Evolutionary conservation across 202 grass and related monocot genomes (phyloP), one percentile per base, ranked within the genome.

Genomic region (Hordeum pubiflorum): DNA sequence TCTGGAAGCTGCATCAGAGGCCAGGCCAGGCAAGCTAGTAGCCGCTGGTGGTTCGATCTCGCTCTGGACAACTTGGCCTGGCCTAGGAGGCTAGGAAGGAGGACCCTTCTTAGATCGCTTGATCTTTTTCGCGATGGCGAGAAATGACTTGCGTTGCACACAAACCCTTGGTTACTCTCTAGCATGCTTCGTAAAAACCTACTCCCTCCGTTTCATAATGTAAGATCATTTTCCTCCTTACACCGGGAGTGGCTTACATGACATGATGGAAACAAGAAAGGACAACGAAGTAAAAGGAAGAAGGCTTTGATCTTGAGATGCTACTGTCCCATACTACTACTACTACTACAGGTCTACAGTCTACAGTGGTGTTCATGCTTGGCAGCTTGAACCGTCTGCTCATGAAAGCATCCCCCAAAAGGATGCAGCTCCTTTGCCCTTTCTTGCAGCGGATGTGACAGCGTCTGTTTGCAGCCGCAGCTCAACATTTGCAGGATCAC

Each of bases 351-450:
- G 24, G 24, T 26, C 24, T 26, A 26, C 24, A 26, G 24, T 32
- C 31, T 32, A 10, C 59, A 58, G 18, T 21, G 7, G 11, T 20
- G 44, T 31, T 41, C 17, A 41, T 76, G 43, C 18, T 63, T 34
- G 24, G 74, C 58, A 77, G 43, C 11, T 55, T 37, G 57, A 64
- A 36, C 13, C 3, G 66, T 6, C 43, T 33, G 40, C 72, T 41
- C 31, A 34, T 75, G 34, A 72, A 72, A 41, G 68, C 79, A 72
- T 72, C 43, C 82, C 75, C 31, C 60, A 74, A 86, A 82, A 75
- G 83, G 69, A 89, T 89, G 37, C 44, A 81, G 34, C 72, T 67
- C 70, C 68, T 57, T 82, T 88, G 63, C 78, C 89, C 74, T 83
- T 83, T 74, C 76, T 60, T 52, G 17, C 75, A 34, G 27, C 2